phyloP scores from a whole-genome alignment of 441 rosid species.

The Manihot esculenta region DNA sequence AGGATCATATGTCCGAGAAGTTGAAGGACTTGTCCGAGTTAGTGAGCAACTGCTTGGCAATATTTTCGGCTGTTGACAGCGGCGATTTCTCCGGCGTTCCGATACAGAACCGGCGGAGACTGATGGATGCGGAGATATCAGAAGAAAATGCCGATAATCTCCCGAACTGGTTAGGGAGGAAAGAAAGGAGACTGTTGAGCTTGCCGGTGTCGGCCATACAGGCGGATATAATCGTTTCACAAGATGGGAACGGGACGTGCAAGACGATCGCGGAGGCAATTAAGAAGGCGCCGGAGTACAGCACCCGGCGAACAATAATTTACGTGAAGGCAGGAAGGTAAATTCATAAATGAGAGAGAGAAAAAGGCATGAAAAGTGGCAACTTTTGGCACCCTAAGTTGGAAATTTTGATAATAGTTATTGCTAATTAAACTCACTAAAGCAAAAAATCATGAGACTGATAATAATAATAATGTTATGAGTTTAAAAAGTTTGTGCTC shows the following conservation, averaged over 20 bases:
- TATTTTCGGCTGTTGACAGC: constrained; percentile 47
- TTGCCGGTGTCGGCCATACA: constrained; percentile 56
- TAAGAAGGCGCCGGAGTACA: constrained; percentile 74
- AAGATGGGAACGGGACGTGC: constrained; percentile 68
- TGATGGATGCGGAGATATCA: constrained; percentile 22
- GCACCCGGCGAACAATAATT: constrained; percentile 61
- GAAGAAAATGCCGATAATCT: constrained; percentile 23
- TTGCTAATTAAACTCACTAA: too few species aligned
- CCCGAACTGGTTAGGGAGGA: constrained; percentile 68
- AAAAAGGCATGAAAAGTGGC: neutral
- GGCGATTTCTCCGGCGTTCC: constrained; percentile 75
- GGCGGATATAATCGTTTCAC: constrained; percentile 81
- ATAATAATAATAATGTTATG: too few species aligned
- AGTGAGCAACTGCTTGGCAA: constrained; percentile 80
- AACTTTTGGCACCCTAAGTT: too few species aligned
- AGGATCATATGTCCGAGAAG: constrained; percentile 50
- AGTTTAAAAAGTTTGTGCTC: too few species aligned
- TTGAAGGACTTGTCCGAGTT: constrained; percentile 74
- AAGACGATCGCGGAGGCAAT: constrained; percentile 82
- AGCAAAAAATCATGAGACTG: neutral
- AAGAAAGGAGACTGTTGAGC: constrained; percentile 58
- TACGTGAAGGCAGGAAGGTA: constrained; percentile 90
- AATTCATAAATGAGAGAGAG: neutral
- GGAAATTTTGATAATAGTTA: too few species aligned
- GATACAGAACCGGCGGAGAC: constrained; percentile 65